Evolutionary conservation across 2,329 filamentous ascomycete genomes (phyloP), one percentile per base, ranked within the genome.

Genomic region (Penicillium verrucosum): DNA sequence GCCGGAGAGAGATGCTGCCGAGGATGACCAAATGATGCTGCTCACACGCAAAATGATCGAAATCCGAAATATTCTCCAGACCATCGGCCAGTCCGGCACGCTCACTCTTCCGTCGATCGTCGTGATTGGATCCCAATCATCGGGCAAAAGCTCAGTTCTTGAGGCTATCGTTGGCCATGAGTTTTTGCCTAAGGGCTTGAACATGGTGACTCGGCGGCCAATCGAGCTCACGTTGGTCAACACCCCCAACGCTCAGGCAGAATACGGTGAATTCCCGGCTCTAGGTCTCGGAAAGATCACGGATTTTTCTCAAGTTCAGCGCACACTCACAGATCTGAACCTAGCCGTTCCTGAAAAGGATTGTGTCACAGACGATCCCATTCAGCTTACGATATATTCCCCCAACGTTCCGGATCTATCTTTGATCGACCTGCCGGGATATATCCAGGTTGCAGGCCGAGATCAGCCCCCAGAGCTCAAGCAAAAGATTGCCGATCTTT

Each of bases 1-100:
- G 54, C 78, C 81, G 9, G 80, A 78, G 21, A 85, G 88, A 54
- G 85, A 89, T 68, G 81, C 83, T 47, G 90, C 91, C 18, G 86
- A 86, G 67, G 94, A 99, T 68, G 94, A 99, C 72, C 94, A 99
- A 75, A 99, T 99, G 93, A 99, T 99, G 94, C 82, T 97, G 65
- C 80, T 99, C 69, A 99, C 95, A 2, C 93, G 94, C 78, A 97
- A 97, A 78, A 99, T 99, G 94, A 99, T 99, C 69, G 94, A 99
- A 78, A 97, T 99, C 56, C 83, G 95, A 64, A 92, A 88, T 64
- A 90, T 99, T 55, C 81, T 99, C 25, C 89, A 95, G 69, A 90
- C 88, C 27, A 89, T 99, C 45, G 95, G 92, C 34, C 93, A 99
- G 78, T 95, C 92, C 0, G 91, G 89, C 62, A 86, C 90, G 3